A percentile compares a stretch with the other conserved stretches of the same genome.
Evolutionary conservation across 2,329 filamentous ascomycete genomes (phyloP).

Genomic region (Septoria linicola): DNA sequence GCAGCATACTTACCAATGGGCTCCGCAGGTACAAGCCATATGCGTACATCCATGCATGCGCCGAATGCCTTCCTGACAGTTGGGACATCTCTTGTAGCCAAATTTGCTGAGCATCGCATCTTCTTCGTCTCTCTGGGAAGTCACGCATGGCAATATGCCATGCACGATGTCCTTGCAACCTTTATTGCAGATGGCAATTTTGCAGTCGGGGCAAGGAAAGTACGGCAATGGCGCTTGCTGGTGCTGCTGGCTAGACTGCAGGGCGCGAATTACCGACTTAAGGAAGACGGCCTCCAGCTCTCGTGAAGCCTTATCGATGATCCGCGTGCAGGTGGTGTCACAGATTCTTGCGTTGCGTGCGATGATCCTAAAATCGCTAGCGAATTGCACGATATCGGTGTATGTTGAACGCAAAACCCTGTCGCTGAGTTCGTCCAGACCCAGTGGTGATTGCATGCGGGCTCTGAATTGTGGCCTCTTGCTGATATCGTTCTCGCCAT

Average conservation of each 20-base stretch:
- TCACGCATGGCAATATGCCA: slow-evolving; percentile 39
- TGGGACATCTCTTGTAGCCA: slow-evolving; percentile 52
- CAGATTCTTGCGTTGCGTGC: too few relatives aligned
- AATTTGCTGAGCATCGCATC: slow-evolving; percentile 43
- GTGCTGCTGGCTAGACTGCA: too few relatives aligned
- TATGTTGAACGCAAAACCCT: too few relatives aligned
- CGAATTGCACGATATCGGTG: too few relatives aligned
- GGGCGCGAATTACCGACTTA: too few relatives aligned
- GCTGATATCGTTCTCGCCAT: slow-evolving; percentile 11
- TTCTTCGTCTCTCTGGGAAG: slow-evolving; percentile 40
- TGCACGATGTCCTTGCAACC: slow-evolving; percentile 48
- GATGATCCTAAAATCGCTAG: too few relatives aligned
- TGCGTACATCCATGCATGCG: slow-evolving; percentile 52
- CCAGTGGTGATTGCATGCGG: background rate
- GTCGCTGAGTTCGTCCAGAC: too few relatives aligned
- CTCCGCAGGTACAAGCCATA: slow-evolving; percentile 51
- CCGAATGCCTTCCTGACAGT: slow-evolving; percentile 49
- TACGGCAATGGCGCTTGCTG: slow-evolving; percentile 1
- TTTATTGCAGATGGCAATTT: slow-evolving; percentile 43
- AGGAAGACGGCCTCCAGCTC: background rate
- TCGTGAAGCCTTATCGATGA: too few relatives aligned
- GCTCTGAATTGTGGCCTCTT: slow-evolving; percentile 7
- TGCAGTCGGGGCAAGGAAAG: slow-evolving; percentile 49
- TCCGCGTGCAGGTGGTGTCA: too few relatives aligned
- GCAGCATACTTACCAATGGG: slow-evolving; percentile 40